Evolutionary conservation across 176 grass and related monocot genomes (phyloP).

Genomic region (Tillandsia fasciculata): DNA sequence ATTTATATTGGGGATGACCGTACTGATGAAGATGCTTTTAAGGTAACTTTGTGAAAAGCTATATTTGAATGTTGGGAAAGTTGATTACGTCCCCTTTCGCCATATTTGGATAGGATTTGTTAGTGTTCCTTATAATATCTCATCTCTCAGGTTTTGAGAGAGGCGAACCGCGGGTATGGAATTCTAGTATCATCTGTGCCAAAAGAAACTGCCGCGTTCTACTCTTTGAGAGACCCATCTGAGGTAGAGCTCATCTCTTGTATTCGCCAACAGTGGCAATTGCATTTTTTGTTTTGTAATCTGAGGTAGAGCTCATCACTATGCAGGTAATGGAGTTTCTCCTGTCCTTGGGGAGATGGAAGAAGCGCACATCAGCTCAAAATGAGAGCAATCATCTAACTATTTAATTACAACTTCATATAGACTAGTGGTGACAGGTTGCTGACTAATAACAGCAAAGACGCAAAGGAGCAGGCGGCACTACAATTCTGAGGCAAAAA

Average conservation of each 20-base stretch:
- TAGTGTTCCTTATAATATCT: not conserved
- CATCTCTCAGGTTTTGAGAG: slow-evolving; percentile 39
- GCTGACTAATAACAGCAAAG: not conserved
- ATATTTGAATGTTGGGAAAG: not conserved
- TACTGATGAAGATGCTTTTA: slow-evolving; percentile 93
- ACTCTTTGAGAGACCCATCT: slow-evolving; percentile 79
- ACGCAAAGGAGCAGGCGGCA: not conserved
- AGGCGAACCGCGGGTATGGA: slow-evolving; percentile 51
- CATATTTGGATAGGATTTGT: not conserved
- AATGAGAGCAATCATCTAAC: not conserved
- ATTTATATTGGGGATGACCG: slow-evolving; percentile 96
- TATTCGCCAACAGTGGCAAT: not conserved
- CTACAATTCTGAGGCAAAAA: not conserved
- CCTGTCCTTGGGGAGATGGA: slow-evolving; percentile 1
- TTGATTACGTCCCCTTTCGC: not conserved
- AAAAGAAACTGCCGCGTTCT: slow-evolving; percentile 69
- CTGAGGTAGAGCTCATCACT: no score
- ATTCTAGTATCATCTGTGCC: slow-evolving; percentile 73
- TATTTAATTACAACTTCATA: not conserved
- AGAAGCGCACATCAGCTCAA: not conserved
- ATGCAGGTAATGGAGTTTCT: slow-evolving; percentile 16
- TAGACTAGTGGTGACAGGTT: not conserved
- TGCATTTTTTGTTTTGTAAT: not conserved
- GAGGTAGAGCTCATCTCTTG: slow-evolving; percentile 32
- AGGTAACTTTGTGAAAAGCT: slow-evolving; percentile 36